Evolutionary conservation across 2,329 filamentous ascomycete genomes (phyloP), one percentile per base, ranked within the genome.

Genomic region (Sarocladium kiliense): DNA sequence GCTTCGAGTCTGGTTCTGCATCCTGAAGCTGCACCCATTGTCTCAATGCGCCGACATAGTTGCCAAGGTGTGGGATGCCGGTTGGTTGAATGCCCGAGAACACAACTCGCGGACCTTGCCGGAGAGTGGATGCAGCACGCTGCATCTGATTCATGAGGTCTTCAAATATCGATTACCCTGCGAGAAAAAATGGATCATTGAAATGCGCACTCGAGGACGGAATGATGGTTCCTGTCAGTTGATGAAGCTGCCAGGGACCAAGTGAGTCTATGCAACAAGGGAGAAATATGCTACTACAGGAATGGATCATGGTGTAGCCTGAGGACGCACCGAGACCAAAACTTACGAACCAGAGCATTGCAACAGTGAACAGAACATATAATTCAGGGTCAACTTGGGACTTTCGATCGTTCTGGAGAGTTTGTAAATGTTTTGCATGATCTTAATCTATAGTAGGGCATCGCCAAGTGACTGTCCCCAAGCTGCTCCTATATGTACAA

Each of bases 1-100:
- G 76, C 56, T 79, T 86, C 11, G 85, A 74, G 0, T 74, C 60
- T 0, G 84, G 77, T 36, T 80, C 74, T 58, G 91, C 75, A 61
- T 60, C 56, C 54, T 99, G 93, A 7, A 97, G 77, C 58, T 80
- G 78, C 47, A 88, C 87, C 94, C 94, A 99, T 77, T 91, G 85
- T 53, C 84, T 82, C 55, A 99, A 75, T 16, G 94, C 94, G 25
- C 94, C 94, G 11, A 96, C 80, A 71, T 97, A 99, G 73, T 99
- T 99, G 55, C 94, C 94, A 27, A 99, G 75, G 69, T 99, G 94
- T 14, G 94, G 94, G 23, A 95, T 80, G 34, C 93, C 94, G 0
- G 94, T 99, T 18, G 94, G 94, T 71, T 99, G 94, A 63, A 99
- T 99, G 54, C 92, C 94, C 3, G 94, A 97, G 76, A 99, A 97